These are phyloP conservation scores for Scenedesmus sp. DNA, from an alignment of 163 green algal genomes.

Conservation along the genomic window DNA sequence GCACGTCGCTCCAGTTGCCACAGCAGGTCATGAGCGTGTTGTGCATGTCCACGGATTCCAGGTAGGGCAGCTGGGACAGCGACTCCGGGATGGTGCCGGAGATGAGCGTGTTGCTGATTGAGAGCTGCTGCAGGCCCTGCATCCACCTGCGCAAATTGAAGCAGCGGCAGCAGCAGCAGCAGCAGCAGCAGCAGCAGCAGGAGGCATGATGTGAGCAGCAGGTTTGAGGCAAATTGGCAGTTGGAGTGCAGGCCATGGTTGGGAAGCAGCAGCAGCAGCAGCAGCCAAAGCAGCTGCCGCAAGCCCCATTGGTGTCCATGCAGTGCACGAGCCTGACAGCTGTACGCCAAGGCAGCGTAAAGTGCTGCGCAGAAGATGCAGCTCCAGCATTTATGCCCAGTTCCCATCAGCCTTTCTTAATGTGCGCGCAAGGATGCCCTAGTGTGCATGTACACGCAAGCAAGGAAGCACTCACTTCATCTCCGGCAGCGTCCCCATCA, in stretches of 20 bases:
- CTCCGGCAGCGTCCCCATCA: constrained; percentile 42
- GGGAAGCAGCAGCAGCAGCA: not conserved
- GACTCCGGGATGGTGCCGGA: constrained; percentile 39
- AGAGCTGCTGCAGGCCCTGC: constrained; percentile 50
- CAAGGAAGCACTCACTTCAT: not conserved
- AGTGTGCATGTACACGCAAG: no score
- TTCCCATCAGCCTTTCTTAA: no score
- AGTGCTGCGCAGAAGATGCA: no score
- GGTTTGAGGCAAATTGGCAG: not conserved
- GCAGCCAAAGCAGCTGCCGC: not conserved
- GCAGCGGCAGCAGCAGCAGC: not conserved
- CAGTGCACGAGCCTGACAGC: no score
- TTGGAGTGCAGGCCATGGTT: not conserved
- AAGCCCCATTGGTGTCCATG: no score
- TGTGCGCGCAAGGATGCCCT: no score
- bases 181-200: not conserved
- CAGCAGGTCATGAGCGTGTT: constrained; percentile 65
- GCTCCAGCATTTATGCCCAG: no score
- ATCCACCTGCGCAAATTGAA: constrained; percentile 24
- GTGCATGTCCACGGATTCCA: constrained; percentile 53
- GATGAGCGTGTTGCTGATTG: constrained; percentile 42
- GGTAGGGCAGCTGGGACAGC: constrained; percentile 26
- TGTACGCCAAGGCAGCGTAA: not conserved
- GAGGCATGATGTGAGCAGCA: not conserved
- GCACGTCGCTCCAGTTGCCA: not conserved